phyloP scores from a whole-genome alignment of 2,329 filamentous ascomycete species.

The Dissoconium aciculare region DNA sequence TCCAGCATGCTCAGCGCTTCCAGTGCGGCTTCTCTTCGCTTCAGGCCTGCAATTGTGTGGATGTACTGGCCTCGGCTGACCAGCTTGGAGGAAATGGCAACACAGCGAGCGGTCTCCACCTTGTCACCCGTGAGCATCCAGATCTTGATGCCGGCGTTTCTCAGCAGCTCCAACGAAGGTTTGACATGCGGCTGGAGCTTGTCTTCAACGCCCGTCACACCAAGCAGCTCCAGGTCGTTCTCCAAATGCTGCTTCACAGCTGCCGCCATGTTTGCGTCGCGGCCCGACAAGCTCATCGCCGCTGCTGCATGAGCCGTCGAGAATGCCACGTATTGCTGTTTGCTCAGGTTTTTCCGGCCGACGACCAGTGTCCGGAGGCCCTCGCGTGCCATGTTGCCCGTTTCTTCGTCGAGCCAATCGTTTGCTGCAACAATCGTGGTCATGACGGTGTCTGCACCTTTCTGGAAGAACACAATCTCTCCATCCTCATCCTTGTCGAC shows the following conservation, averaged over 20 bases:
- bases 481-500: conserved; percentile 40
- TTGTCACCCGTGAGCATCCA: conserved; percentile 99
- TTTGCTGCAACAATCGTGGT: conserved; percentile 85
- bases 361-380: conserved; percentile 87
- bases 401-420: conserved; percentile 98
- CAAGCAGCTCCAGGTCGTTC: conserved; percentile 74
- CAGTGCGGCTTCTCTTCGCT: conserved; percentile 68
- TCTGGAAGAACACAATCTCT: conserved; percentile 97
- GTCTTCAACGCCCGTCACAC: conserved; percentile 96
- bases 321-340: conserved; percentile 69
- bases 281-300: conserved; percentile 60
- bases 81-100: conserved; percentile 86
- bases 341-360: conserved; percentile 73
- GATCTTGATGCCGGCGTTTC: conserved; percentile 96
- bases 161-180: conserved; percentile 79
- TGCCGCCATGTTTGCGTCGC: conserved; percentile 67
- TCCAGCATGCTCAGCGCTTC: conserved; percentile 80
- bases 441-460: conserved; percentile 98
- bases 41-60: conserved; percentile 65
- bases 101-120: conserved; percentile 90
- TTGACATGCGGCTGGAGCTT: conserved; percentile 94
- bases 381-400: conserved; percentile 98
- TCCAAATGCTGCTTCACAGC: conserved; percentile 74
- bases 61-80: conserved; percentile 91
- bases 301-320: conserved; percentile 60